Evolutionary conservation across 352 stramenopile species (phyloP).

Genomic region (Phytophthora litchii): DNA sequence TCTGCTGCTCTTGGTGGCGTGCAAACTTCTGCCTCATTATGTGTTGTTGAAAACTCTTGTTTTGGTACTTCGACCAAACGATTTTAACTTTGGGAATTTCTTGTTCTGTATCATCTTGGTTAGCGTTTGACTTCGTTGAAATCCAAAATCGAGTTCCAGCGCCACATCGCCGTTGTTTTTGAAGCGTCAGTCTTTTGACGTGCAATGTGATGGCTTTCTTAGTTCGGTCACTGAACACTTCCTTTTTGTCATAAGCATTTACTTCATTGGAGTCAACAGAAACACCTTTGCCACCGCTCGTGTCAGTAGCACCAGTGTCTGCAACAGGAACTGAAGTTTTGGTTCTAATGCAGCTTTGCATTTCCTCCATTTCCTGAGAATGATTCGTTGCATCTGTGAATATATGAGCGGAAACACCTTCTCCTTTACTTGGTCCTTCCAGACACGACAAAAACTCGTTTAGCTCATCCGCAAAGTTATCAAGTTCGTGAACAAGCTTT

Average conservation of each 20-base stretch:
- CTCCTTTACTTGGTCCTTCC: background rate
- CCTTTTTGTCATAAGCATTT: background rate
- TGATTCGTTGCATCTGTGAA: background rate
- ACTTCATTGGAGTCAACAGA: background rate
- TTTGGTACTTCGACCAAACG: slow-evolving; percentile 57
- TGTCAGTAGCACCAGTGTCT: background rate
- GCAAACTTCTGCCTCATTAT: slow-evolving; percentile 61
- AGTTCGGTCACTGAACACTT: slow-evolving; percentile 20
- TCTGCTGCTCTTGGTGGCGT: slow-evolving; percentile 28
- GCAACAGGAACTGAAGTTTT: background rate
- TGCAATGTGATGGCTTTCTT: slow-evolving; percentile 28
- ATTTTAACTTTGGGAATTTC: background rate
- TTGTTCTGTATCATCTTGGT: background rate
- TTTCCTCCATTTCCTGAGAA: background rate
- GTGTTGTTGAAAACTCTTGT: slow-evolving; percentile 59
- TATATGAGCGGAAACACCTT: background rate
- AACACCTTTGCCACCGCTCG: background rate
- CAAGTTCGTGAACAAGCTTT: slow-evolving; percentile 32
- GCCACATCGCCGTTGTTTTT: slow-evolving; percentile 6
- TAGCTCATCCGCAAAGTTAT: slow-evolving; percentile 34
- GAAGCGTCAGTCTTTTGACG: slow-evolving; percentile 16
- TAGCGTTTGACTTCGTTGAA: background rate
- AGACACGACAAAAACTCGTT: slow-evolving; percentile 28
- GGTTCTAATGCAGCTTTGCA: too few species aligned
- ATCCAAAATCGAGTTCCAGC: background rate